A percentile compares a stretch with the other conserved stretches of the same genome.
phyloP scores from a whole-genome alignment of 202 grass and related monocot species.

The Carex arenaria region DNA sequence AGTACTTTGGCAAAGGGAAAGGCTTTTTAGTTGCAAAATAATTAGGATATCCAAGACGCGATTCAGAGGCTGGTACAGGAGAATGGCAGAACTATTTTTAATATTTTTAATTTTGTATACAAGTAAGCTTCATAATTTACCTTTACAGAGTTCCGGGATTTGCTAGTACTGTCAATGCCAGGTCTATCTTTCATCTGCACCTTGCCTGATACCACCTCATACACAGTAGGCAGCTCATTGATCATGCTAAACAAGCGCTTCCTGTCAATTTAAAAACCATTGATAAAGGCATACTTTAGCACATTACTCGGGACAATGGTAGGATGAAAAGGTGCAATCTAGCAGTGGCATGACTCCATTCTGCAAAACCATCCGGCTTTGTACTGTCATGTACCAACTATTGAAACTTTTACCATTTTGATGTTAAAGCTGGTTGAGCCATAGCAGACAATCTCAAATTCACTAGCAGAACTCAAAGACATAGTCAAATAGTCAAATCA shows the following conservation, averaged over 20 bases:
- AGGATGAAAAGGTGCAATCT: not conserved
- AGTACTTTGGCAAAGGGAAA: not conserved
- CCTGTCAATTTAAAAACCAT: conserved; percentile 44
- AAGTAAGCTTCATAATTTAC: conserved; percentile 30
- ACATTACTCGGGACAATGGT: not conserved
- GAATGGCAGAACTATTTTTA: not conserved
- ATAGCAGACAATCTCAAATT: not conserved
- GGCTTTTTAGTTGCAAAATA: not conserved
- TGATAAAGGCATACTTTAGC: not conserved
- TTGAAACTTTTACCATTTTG: not conserved
- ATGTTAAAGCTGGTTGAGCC: not conserved
- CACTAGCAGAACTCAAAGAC: not conserved
- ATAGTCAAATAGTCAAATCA: not conserved
- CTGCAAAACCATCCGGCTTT: not conserved
- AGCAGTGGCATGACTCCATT: not conserved
- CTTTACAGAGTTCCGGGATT: conserved; percentile 59
- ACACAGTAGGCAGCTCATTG: conserved; percentile 84
- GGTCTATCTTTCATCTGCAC: conserved; percentile 66
- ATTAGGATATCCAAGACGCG: not conserved
- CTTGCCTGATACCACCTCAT: conserved; percentile 59
- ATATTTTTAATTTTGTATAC: not conserved
- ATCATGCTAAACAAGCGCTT: conserved; percentile 90
- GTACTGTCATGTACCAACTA: not conserved
- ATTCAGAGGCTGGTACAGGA: not conserved
- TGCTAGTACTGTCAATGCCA: conserved; percentile 44